These are phyloP conservation scores for Tetrapisispora phaffii DNA, from an alignment of 805 yeast species.

Conservation along the genomic window DNA sequence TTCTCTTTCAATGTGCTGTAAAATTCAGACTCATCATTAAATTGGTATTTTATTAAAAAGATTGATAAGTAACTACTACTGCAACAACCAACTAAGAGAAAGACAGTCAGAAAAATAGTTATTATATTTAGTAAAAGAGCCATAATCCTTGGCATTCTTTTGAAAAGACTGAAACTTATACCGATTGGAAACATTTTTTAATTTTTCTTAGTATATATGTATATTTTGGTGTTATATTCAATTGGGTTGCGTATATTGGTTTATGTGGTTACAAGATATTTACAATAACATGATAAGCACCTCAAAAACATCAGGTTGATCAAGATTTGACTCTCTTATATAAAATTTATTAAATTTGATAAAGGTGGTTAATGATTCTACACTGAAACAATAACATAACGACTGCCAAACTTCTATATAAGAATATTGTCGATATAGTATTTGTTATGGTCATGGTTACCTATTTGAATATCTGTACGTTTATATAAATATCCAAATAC, in stretches of 20 bases:
- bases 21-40: slow-evolving; percentile 38
- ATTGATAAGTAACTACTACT: slow-evolving; percentile 38
- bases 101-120: slow-evolving; percentile 41
- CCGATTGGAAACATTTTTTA: slow-evolving; percentile 3
- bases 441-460: too few species aligned
- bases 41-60: slow-evolving; percentile 40
- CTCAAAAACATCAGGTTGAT: neutral
- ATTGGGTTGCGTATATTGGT: too few species aligned
- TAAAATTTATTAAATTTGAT: too few species aligned
- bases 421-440: too few species aligned
- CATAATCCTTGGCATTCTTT: slow-evolving; percentile 36
- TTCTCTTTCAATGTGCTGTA: slow-evolving; percentile 34
- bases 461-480: too few species aligned
- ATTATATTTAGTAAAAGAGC: slow-evolving; percentile 37
- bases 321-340: neutral
- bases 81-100: slow-evolving; percentile 48
- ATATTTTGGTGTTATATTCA: too few species aligned
- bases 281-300: too few species aligned
- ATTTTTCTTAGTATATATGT: neutral
- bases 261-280: too few species aligned
- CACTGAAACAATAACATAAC: too few species aligned
- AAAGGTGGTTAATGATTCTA: too few species aligned
- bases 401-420: too few species aligned
- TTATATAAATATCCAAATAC: too few species aligned
- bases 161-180: slow-evolving; percentile 10